Evolutionary conservation across 176 grass and related monocot genomes (phyloP).

Genomic region (Oropetium thomaeum): DNA sequence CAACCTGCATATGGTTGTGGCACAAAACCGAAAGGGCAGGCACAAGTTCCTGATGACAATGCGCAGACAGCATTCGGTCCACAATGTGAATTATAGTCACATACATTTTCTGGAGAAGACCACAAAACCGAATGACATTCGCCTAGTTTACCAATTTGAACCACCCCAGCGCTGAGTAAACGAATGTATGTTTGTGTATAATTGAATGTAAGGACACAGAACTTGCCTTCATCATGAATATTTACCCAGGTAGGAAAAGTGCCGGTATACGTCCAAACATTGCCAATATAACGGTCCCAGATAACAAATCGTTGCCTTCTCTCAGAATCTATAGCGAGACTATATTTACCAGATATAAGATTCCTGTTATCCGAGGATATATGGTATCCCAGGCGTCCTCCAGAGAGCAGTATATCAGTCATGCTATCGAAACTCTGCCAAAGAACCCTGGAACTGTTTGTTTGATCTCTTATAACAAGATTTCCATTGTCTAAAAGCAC

Average conservation of each 20-base stretch:
- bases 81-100: neutral
- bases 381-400: neutral
- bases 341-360: too few species aligned
- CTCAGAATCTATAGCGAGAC: too few species aligned
- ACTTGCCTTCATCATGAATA: neutral
- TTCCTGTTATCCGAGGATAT: too few species aligned
- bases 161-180: neutral
- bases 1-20: too few species aligned
- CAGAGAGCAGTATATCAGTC: neutral
- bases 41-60: neutral
- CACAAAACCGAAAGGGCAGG: constrained; percentile 17
- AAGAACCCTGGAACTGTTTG: constrained; percentile 6
- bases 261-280: neutral
- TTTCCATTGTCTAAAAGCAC: constrained; percentile 40
- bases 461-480: constrained; percentile 24
- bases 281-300: too few species aligned
- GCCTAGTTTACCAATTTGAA: neutral
- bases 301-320: too few species aligned
- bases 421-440: constrained; percentile 40
- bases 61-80: constrained; percentile 29
- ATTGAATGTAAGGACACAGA: neutral
- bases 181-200: neutral
- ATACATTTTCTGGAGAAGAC: constrained; percentile 9
- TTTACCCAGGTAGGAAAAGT: neutral
- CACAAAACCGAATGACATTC: neutral